Evolutionary conservation across 2,329 filamentous ascomycete genomes (phyloP).

Genomic region (Torrubiellomyces zombiae): DNA sequence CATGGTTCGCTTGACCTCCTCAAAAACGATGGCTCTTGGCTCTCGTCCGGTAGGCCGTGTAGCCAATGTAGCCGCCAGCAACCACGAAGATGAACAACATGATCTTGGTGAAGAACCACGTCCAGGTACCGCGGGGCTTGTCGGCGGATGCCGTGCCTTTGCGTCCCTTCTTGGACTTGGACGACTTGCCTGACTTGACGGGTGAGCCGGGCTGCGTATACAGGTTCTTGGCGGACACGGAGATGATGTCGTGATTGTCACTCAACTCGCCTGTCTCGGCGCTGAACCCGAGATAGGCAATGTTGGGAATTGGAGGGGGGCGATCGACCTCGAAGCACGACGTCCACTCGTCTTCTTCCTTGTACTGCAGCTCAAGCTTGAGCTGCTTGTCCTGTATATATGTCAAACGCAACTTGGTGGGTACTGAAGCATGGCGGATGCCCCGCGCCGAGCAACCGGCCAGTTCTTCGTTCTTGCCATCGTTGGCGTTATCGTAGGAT

Average conservation of each 20-base stretch:
- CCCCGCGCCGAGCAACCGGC: conserved; percentile 91
- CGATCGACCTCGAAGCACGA: conserved; percentile 66
- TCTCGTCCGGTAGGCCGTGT: conserved; percentile 61
- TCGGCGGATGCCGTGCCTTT: conserved; percentile 16
- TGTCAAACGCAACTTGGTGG: conserved; percentile 75
- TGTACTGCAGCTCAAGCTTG: conserved; percentile 87
- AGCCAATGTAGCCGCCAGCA: conserved; percentile 70
- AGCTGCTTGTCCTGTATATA: conserved; percentile 95
- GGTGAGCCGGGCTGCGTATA: conserved; percentile 42
- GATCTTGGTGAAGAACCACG: conserved; percentile 61
- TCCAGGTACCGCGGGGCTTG: conserved; percentile 35
- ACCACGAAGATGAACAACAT: conserved; percentile 55
- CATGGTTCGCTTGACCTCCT: no score
- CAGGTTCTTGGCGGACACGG: conserved; percentile 70
- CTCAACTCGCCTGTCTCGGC: conserved; percentile 90
- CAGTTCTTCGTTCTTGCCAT: conserved; percentile 84
- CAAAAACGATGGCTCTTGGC: conserved; percentile 43
- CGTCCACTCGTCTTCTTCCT: conserved; percentile 73
- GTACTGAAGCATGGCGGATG: conserved; percentile 60
- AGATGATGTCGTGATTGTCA: conserved; percentile 96
- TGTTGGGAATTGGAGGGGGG: conserved; percentile 60
- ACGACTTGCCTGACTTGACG: conserved; percentile 18
- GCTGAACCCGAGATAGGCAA: conserved; percentile 60
- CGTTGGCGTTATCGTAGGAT: conserved; percentile 79
- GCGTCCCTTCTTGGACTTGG: conserved; percentile 18